These are phyloP conservation scores for Aspergillus eucalypticola DNA, from an alignment of 2,329 filamentous ascomycete species.

Conservation along the genomic window DNA sequence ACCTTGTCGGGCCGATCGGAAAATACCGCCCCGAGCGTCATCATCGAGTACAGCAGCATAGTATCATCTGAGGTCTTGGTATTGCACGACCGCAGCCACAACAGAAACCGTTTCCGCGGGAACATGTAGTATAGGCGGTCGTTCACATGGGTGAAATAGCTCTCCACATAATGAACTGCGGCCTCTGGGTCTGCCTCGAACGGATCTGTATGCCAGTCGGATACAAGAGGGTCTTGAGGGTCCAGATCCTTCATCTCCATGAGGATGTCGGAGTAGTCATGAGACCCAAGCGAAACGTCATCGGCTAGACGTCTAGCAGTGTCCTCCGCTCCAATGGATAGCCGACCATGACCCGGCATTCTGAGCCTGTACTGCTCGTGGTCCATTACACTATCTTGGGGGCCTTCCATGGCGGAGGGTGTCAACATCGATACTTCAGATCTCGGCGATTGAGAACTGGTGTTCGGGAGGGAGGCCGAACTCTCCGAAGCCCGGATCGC, in stretches of 20 bases:
- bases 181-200: slow-evolving; percentile 52
- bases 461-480: slow-evolving; percentile 32
- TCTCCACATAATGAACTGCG: slow-evolving; percentile 54
- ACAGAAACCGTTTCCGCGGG: slow-evolving; percentile 54
- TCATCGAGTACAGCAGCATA: slow-evolving; percentile 62
- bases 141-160: slow-evolving; percentile 61
- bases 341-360: slow-evolving; percentile 20
- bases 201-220: slow-evolving; percentile 56
- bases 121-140: slow-evolving; percentile 58
- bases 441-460: slow-evolving; percentile 33
- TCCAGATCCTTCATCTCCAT: slow-evolving; percentile 32
- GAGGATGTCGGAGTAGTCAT: slow-evolving; percentile 34
- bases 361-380: slow-evolving; percentile 27
- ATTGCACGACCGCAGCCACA: slow-evolving; percentile 54
- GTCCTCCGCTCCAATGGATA: slow-evolving; percentile 21
- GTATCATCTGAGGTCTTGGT: slow-evolving; percentile 56
- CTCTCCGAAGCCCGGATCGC: slow-evolving; percentile 33
- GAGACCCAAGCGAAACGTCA: slow-evolving; percentile 17
- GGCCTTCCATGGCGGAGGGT: slow-evolving; percentile 27
- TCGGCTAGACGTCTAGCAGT: slow-evolving; percentile 11
- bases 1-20: slow-evolving; percentile 49
- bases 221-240: slow-evolving; percentile 31
- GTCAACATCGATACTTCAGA: slow-evolving; percentile 32
- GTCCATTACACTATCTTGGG: slow-evolving; percentile 29
- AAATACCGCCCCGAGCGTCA: slow-evolving; percentile 60